phyloP scores from a whole-genome alignment of 192 early-diverging fungal species.

The Rhizophlyctis rosea region DNA sequence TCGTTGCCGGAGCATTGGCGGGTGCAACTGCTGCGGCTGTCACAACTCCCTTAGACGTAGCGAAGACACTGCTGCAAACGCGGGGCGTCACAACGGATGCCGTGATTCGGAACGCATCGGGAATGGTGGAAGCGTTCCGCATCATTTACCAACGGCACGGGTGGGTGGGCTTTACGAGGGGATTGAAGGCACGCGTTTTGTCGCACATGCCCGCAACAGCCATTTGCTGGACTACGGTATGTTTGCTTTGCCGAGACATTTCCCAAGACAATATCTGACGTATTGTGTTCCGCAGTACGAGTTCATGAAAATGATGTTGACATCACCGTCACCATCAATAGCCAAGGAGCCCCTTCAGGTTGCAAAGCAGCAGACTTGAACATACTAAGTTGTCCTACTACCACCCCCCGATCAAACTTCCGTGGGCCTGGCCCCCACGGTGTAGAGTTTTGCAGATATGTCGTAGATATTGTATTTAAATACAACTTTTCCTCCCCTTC shows the following conservation, averaged over 20 bases:
- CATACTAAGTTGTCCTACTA: too few species aligned
- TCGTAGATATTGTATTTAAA: too few species aligned
- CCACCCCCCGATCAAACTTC: too few species aligned
- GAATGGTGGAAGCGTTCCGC: slow-evolving; percentile 64
- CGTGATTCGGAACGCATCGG: slow-evolving; percentile 66
- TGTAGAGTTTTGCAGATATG: too few species aligned
- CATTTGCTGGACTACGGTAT: slow-evolving; percentile 84
- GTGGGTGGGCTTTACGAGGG: slow-evolving; percentile 71
- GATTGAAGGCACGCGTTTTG: slow-evolving; percentile 69
- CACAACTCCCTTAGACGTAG: slow-evolving; percentile 94
- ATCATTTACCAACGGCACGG: slow-evolving; percentile 81
- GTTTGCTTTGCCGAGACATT: neutral
- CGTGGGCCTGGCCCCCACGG: too few species aligned
- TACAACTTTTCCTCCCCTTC: too few species aligned
- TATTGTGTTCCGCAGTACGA: slow-evolving; percentile 29
- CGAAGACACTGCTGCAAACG: slow-evolving; percentile 94
- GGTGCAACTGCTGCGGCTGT: slow-evolving; percentile 82
- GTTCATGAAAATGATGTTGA: slow-evolving; percentile 39
- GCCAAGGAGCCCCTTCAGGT: neutral
- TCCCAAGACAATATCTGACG: neutral
- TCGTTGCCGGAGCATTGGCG: slow-evolving; percentile 81
- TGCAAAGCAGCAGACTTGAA: too few species aligned
- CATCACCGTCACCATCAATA: slow-evolving; percentile 2
- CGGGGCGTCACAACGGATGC: slow-evolving; percentile 72
- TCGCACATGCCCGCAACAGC: slow-evolving; percentile 91